Evolutionary conservation across 2,329 filamentous ascomycete species (phyloP).

Genomic region (Colletotrichum godetiae): DNA sequence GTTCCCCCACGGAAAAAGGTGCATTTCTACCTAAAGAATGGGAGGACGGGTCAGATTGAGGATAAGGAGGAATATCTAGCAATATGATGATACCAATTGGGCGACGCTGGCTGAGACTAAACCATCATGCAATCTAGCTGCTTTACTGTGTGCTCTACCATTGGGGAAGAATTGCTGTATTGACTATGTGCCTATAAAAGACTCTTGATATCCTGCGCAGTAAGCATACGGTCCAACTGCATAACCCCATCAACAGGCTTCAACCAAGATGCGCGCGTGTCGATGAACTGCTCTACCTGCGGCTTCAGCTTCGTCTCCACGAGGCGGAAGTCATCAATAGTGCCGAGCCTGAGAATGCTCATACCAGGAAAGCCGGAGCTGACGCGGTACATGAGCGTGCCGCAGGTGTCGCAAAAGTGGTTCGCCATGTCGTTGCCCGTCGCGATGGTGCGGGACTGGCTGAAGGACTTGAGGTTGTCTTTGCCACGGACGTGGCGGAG

Average conservation of each 20-base stretch:
- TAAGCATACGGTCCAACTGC: conserved; percentile 37
- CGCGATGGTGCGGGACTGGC: conserved; percentile 58
- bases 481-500: conserved; percentile 62
- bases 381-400: conserved; percentile 69
- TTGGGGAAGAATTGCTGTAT: no score
- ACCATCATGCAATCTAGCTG: no score
- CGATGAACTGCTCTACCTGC: conserved; percentile 61
- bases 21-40: background rate
- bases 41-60: background rate
- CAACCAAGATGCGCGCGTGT: conserved; percentile 64
- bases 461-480: conserved; percentile 61
- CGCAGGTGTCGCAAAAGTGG: conserved; percentile 69
- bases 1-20: background rate
- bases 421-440: conserved; percentile 67
- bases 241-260: background rate
- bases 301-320: conserved; percentile 68
- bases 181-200: background rate
- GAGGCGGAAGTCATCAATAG: conserved; percentile 70
- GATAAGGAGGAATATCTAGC: background rate
- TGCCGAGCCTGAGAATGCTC: conserved; percentile 67
- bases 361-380: conserved; percentile 54
- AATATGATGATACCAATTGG: background rate
- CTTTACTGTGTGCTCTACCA: no score
- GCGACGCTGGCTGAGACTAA: no score
- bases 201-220: background rate